Evolutionary conservation across 75 land plant genomes (phyloP).

Genomic region (Sequoiadendron giganteum): DNA sequence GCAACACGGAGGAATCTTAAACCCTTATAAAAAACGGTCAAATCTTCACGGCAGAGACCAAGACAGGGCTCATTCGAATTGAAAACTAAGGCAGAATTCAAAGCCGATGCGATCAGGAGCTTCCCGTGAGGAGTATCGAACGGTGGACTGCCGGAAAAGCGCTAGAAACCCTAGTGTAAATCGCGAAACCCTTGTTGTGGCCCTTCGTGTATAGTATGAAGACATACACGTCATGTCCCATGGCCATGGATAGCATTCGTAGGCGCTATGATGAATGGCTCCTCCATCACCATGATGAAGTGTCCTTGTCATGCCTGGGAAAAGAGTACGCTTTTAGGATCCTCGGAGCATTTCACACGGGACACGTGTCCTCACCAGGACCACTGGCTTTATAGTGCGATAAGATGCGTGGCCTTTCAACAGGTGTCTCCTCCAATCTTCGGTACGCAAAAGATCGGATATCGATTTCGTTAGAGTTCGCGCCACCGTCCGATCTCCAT

Average conservation of each 20-base stretch:
- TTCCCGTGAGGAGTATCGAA: background rate
- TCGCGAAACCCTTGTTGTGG: background rate
- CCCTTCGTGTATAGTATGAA: background rate
- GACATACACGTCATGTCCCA: background rate
- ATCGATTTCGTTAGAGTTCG: background rate
- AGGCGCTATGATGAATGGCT: background rate
- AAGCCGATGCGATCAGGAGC: background rate
- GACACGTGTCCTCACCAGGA: background rate
- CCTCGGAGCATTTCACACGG: background rate
- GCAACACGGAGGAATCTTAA: background rate
- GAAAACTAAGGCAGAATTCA: background rate
- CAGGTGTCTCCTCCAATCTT: background rate
- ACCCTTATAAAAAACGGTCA: background rate
- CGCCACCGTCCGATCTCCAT: background rate
- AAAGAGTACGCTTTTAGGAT: background rate
- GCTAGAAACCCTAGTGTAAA: background rate
- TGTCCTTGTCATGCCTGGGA: background rate
- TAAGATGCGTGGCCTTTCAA: background rate
- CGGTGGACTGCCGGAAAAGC: background rate
- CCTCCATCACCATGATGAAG: background rate
- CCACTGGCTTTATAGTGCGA: background rate
- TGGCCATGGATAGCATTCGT: background rate
- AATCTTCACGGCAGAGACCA: background rate
- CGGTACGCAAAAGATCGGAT: background rate
- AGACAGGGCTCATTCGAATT: background rate